Evolutionary conservation across 1,139 yeast species (phyloP).

Genomic region (Diutina rugosa): DNA sequence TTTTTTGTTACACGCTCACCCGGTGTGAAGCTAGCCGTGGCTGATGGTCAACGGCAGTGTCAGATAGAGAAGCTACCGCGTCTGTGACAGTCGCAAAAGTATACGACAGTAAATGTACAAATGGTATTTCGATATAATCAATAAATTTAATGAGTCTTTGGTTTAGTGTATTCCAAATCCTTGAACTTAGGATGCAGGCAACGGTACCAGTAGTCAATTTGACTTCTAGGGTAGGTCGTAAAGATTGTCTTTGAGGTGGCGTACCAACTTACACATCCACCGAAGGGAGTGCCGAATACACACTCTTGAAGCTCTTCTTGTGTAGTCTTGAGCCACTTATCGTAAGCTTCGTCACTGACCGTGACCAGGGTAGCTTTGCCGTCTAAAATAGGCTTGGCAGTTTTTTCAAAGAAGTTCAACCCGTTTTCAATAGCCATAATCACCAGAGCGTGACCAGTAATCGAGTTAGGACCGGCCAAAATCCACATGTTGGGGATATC

Average conservation of each 20-base stretch:
- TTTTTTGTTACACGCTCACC: neutral
- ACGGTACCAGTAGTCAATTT: constrained; percentile 15
- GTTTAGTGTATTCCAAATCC: neutral
- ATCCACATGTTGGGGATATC: constrained; percentile 24
- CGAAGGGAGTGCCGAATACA: constrained; percentile 28
- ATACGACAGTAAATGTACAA: neutral
- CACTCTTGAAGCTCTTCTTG: constrained; percentile 17
- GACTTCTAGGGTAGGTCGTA: constrained; percentile 29
- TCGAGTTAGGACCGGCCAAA: constrained; percentile 30
- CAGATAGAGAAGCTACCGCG: neutral
- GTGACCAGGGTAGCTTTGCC: constrained; percentile 18
- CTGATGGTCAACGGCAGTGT: neutral
- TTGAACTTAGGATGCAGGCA: neutral
- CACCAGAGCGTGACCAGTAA: constrained; percentile 33
- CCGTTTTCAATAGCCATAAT: constrained; percentile 29
- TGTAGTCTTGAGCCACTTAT: constrained; percentile 19
- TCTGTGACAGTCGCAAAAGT: neutral
- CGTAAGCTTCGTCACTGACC: constrained; percentile 21
- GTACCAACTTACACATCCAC: constrained; percentile 35
- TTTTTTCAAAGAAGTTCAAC: constrained; percentile 13
- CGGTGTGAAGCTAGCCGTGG: constrained; percentile 12
- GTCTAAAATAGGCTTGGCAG: constrained; percentile 16
- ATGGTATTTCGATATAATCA: neutral
- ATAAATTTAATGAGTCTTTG: neutral
- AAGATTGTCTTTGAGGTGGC: constrained; percentile 13